phyloP scores from a whole-genome alignment of 306 rosid species.

The Vigna nakashimae region DNA sequence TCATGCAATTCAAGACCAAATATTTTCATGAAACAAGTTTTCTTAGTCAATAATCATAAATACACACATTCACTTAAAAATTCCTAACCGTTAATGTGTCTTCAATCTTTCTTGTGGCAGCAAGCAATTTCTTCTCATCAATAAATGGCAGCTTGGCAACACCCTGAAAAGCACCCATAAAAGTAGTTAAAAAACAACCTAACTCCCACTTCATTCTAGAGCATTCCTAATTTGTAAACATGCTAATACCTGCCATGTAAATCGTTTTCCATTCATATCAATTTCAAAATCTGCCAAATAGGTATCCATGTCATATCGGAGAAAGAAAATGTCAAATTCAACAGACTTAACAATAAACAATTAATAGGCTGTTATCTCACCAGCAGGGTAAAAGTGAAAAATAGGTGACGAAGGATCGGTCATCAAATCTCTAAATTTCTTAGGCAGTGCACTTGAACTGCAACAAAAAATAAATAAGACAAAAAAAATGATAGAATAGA shows the following conservation, averaged over 20 bases:
- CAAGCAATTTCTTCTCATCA: conserved; percentile 71
- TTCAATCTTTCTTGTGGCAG: conserved; percentile 74
- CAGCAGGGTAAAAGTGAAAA: conserved; percentile 70
- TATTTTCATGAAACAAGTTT: conserved; percentile 4
- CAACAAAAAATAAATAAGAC: conserved; percentile 37
- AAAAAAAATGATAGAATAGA: conserved; percentile 7
- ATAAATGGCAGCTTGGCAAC: conserved; percentile 87
- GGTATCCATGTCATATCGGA: neutral
- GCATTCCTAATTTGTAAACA: neutral
- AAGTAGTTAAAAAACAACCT: conserved; percentile 9
- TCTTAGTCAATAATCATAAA: neutral
- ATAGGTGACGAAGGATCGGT: conserved; percentile 71
- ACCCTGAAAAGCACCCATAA: conserved; percentile 57
- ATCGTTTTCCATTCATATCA: conserved; percentile 93
- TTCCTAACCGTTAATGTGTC: conserved; percentile 70
- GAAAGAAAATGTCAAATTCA: conserved; percentile 25
- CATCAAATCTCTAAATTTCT: conserved; percentile 75
- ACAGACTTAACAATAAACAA: conserved; percentile 16
- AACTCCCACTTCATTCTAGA: conserved; percentile 33
- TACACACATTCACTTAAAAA: neutral
- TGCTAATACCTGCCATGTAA: conserved; percentile 78
- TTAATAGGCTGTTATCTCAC: conserved; percentile 48
- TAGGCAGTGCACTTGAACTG: conserved; percentile 83
- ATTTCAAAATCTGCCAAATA: conserved; percentile 72
- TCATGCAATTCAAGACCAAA: conserved; percentile 26